Base-by-base conservation (phyloP, 1,139 yeast genomes). In the Kurtzmaniella natalensis region DNA sequence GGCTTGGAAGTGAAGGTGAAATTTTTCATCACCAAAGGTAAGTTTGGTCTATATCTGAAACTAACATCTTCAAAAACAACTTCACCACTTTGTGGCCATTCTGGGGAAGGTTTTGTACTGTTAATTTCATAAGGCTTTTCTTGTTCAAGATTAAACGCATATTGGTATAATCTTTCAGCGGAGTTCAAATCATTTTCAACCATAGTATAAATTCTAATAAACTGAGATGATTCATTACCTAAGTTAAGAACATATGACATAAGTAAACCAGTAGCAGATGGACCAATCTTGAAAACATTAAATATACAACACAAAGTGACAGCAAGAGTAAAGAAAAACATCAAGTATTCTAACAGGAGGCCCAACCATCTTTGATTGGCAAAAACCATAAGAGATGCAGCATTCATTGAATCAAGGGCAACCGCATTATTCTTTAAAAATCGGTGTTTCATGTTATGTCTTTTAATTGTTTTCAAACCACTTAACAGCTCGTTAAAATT, bases 161-260 rank as follows among this genome's bases (percentile, higher is more conserved):
- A 69, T 28, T 64, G 56, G 46, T 64, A 58, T 35, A 68, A 53
- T 50, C 74, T 58, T 46, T 69, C 74, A 17, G 63, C 72, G 1
- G 72, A 61, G 44, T 68, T 67, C 73, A 69, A 66, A 45, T 66
- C 72, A 39, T 59, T 66, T 43, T 69, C 74, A 34, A 66, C 71
- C 45, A 61, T 66, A 11, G 74, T 69, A 64, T 60, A 61, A 35
- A 71, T 51, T 43, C 72, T 56, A 15, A 68, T 55, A 5, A 68
- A 57, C 42, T 67, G 60, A 5, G 72, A 59, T 37, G 67, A 57
- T 39, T 64, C 53, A 13, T 70, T 72, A 31, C 65, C 72, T 42
- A 68, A 61, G 46, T 64, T 71, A 37, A 68, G 57, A 16, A 66
- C 70, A 50, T 67, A 68, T 45, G 57, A 60, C 37, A 65, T 48